Conservation (phyloP, 768 basidiomycete species). For the Trametes coccinea region DNA sequence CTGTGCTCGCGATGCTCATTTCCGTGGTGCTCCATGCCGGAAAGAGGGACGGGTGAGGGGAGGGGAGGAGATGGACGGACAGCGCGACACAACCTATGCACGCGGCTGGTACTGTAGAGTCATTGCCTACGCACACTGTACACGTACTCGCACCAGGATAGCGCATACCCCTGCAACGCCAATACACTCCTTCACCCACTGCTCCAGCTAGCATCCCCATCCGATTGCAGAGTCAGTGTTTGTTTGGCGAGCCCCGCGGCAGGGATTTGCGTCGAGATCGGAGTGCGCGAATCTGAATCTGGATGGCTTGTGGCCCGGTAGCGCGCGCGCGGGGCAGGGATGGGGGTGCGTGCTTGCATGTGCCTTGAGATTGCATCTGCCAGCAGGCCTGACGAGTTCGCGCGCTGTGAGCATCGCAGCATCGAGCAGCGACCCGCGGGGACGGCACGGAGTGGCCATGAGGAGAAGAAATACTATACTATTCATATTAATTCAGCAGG, state of each 20-base stretch:
- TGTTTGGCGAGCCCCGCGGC: not conserved
- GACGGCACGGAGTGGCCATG: no score
- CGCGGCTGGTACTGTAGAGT: not conserved
- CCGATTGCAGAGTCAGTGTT: not conserved
- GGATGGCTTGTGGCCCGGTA: not conserved
- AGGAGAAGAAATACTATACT: no score
- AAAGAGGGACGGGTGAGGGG: not conserved
- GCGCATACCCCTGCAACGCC: not conserved
- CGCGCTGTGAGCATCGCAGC: not conserved
- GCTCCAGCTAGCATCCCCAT: no score
- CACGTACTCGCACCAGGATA: not conserved
- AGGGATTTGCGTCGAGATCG: not conserved
- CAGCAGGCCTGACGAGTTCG: not conserved
- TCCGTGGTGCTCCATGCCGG: not conserved
- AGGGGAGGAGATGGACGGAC: not conserved
- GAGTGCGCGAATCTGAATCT: conserved; percentile 4
- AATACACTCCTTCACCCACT: not conserved
- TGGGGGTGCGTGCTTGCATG: not conserved
- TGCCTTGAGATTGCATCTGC: conserved; percentile 17
- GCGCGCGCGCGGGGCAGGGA: not conserved
- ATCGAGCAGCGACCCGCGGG: no score
- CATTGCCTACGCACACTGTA: not conserved
- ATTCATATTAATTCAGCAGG: no score
- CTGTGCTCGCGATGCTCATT: not conserved
- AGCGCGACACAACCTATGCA: not conserved